Conservation (phyloP, 192 early-diverging fungal species). For the Coemansia pectinata region DNA sequence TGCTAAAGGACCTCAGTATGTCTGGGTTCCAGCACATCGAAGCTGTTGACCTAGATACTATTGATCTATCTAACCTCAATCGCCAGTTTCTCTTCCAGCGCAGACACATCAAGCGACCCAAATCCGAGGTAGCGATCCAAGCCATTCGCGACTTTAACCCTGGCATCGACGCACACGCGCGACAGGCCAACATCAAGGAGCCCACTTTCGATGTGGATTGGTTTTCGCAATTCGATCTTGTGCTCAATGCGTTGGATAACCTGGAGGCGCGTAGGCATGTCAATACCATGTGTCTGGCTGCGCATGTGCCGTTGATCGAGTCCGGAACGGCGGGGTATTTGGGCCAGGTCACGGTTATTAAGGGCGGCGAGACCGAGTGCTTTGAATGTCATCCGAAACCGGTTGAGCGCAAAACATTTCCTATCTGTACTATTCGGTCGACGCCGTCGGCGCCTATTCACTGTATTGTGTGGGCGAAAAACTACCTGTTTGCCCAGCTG, state of each 20-base stretch:
- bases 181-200: slow-evolving; percentile 90
- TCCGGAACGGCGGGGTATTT: slow-evolving; percentile 94
- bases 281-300: slow-evolving; percentile 93
- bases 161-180: slow-evolving; percentile 58
- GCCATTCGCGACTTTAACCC: slow-evolving; percentile 89
- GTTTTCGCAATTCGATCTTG: slow-evolving; percentile 87
- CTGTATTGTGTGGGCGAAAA: slow-evolving; percentile 99
- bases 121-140: slow-evolving; percentile 83
- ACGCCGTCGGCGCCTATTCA: slow-evolving; percentile 95
- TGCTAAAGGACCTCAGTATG: slow-evolving; percentile 93
- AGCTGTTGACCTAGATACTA: slow-evolving; percentile 96
- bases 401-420: slow-evolving; percentile 79
- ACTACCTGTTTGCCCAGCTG: slow-evolving; percentile 82
- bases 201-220: slow-evolving; percentile 79
- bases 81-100: slow-evolving; percentile 99
- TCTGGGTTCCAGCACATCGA: slow-evolving; percentile 82
- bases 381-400: slow-evolving; percentile 93
- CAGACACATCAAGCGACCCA: slow-evolving; percentile 89
- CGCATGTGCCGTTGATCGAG: slow-evolving; percentile 90
- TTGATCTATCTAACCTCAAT: slow-evolving; percentile 98
- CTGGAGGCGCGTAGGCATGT: slow-evolving; percentile 91
- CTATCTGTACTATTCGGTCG: slow-evolving; percentile 96
- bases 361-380: slow-evolving; percentile 78
- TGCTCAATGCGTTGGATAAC: slow-evolving; percentile 97
- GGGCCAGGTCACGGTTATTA: slow-evolving; percentile 89